Evolutionary conservation across 148 eudicot species (phyloP).

Genomic region (Camellia sinensis): DNA sequence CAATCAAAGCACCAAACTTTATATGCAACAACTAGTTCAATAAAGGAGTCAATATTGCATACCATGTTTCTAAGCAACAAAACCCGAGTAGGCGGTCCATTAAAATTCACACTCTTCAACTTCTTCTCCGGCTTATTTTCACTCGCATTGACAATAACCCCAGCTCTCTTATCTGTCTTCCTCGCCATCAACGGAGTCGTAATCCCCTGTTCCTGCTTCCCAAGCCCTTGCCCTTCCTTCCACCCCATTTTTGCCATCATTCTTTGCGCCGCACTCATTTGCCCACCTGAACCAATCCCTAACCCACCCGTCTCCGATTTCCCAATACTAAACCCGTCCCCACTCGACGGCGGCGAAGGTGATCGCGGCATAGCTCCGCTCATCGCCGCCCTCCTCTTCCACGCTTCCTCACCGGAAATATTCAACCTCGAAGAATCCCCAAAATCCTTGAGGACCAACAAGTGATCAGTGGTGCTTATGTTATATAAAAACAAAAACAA

Average conservation of each 20-base stretch:
- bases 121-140: slow-evolving; percentile 60
- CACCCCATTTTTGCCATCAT: slow-evolving; percentile 99
- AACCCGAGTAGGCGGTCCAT: slow-evolving; percentile 78
- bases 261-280: slow-evolving; percentile 94
- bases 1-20: background rate
- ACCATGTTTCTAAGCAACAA: slow-evolving; percentile 89
- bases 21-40: background rate
- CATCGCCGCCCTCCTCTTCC: slow-evolving; percentile 75
- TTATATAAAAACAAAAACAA: too few species aligned
- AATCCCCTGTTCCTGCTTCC: slow-evolving; percentile 92
- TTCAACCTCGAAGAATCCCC: slow-evolving; percentile 28
- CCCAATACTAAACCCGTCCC: slow-evolving; percentile 71
- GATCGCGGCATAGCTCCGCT: slow-evolving; percentile 38
- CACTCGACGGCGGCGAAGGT: slow-evolving; percentile 44
- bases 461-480: too few species aligned
- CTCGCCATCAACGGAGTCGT: slow-evolving; percentile 88
- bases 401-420: slow-evolving; percentile 88
- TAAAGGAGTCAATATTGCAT: slow-evolving; percentile 15
- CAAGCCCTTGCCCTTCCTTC: slow-evolving; percentile 92
- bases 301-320: slow-evolving; percentile 82
- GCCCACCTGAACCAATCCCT: slow-evolving; percentile 92
- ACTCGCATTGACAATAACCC: slow-evolving; percentile 87
- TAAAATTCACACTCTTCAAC: slow-evolving; percentile 75
- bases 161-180: slow-evolving; percentile 88
- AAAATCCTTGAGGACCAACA: slow-evolving; percentile 1